phyloP scores from a whole-genome alignment of 108 stramenopile genomes.

The Nitzschia palea region DNA sequence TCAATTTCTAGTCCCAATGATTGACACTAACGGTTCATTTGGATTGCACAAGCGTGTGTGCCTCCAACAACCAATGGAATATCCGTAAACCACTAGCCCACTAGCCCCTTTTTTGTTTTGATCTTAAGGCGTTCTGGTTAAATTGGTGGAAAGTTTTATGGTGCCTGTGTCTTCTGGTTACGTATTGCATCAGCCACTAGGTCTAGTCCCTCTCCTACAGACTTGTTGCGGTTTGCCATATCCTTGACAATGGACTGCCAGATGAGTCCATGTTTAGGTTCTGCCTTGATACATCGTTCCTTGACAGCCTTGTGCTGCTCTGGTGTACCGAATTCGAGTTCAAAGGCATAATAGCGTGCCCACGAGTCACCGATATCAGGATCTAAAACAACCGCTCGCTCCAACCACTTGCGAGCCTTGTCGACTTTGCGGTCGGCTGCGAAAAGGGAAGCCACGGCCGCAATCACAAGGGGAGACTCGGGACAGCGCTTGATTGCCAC shows the following conservation, averaged over 20 bases:
- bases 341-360: slow-evolving; percentile 91
- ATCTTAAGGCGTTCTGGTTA: no score
- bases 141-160: no score
- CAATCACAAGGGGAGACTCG: slow-evolving; percentile 89
- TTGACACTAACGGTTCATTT: no score
- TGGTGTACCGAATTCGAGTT: slow-evolving; percentile 66
- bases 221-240: slow-evolving; percentile 65
- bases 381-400: slow-evolving; percentile 87
- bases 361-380: slow-evolving; percentile 93
- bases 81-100: no score
- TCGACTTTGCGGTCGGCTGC: slow-evolving; percentile 83
- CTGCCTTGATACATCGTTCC: slow-evolving; percentile 74
- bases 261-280: slow-evolving; percentile 93
- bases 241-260: slow-evolving; percentile 85
- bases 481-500: slow-evolving; percentile 92
- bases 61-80: no score
- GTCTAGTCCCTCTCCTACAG: slow-evolving; percentile 56
- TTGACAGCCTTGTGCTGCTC: slow-evolving; percentile 66
- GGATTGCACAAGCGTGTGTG: no score
- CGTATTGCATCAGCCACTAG: slow-evolving; percentile 46
- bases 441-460: slow-evolving; percentile 92
- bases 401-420: slow-evolving; percentile 97
- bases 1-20: no score
- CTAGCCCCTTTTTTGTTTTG: no score
- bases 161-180: background rate